Evolutionary conservation across 805 yeast genomes (phyloP).

Genomic region (Myxozyma neotropica): DNA sequence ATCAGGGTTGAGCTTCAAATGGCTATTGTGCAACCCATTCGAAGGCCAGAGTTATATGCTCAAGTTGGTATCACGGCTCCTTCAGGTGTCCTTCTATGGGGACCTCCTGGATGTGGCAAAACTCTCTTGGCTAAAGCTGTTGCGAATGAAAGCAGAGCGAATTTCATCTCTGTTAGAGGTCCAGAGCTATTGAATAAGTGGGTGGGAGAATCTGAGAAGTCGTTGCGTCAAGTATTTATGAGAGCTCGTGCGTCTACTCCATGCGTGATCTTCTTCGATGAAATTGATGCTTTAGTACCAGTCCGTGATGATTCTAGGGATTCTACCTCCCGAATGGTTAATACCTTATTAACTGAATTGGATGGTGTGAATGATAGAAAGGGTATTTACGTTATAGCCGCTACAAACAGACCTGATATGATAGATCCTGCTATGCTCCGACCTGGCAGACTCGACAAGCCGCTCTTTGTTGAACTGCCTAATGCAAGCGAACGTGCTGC

Average conservation of each 20-base stretch:
- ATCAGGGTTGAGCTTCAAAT: conserved; percentile 89
- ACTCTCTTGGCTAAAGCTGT: conserved; percentile 95
- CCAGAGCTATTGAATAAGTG: conserved; percentile 93
- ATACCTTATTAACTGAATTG: conserved; percentile 88
- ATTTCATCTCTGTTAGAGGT: conserved; percentile 92
- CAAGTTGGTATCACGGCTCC: conserved; percentile 95
- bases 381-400: conserved; percentile 94
- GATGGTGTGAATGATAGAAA: conserved; percentile 92
- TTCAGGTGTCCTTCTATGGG: conserved; percentile 97
- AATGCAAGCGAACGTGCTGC: conserved; percentile 75
- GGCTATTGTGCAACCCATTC: conserved; percentile 97
- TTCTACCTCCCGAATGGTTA: conserved; percentile 89
- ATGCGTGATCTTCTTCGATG: conserved; percentile 93
- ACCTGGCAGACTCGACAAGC: conserved; percentile 94
- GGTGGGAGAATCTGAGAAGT: conserved; percentile 94
- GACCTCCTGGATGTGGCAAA: conserved; percentile 99
- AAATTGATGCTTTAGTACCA: conserved; percentile 93
- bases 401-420: conserved; percentile 97
- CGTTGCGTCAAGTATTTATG: conserved; percentile 88
- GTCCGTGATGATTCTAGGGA: conserved; percentile 87
- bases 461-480: conserved; percentile 88
- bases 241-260: conserved; percentile 93
- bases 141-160: conserved; percentile 95
- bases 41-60: conserved; percentile 84
- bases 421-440: conserved; percentile 97